Evolutionary conservation across 2,329 filamentous ascomycete species (phyloP).

Genomic region (Myriangium duriaei): DNA sequence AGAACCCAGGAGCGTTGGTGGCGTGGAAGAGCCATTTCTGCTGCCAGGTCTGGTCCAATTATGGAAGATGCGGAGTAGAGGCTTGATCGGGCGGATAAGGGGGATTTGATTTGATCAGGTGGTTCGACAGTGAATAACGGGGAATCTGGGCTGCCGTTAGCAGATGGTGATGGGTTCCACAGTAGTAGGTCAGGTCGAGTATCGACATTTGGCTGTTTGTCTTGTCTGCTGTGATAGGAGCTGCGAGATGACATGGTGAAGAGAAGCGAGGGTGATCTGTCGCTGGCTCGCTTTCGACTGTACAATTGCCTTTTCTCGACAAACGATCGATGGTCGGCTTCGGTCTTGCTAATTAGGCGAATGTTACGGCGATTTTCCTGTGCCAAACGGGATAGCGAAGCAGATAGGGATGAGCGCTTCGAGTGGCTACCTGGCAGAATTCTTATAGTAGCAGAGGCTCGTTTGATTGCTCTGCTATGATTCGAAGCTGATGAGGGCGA

Average conservation of each 20-base stretch:
- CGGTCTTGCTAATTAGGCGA: conserved; percentile 24
- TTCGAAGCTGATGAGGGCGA: conserved; percentile 18
- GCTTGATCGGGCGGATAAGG: too few species aligned
- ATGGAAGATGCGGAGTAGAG: neutral
- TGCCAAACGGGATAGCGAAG: conserved; percentile 17
- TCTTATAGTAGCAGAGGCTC: conserved; percentile 27
- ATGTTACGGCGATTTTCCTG: conserved; percentile 28
- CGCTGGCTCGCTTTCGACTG: conserved; percentile 29
- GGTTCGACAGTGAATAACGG: too few species aligned
- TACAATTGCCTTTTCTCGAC: conserved; percentile 31
- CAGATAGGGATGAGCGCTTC: conserved; percentile 15
- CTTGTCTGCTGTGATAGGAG: conserved; percentile 4
- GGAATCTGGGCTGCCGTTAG: conserved; percentile 1
- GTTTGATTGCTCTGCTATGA: conserved; percentile 27
- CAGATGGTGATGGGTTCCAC: conserved; percentile 18
- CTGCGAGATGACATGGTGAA: conserved; percentile 23
- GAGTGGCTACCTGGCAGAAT: conserved; percentile 26
- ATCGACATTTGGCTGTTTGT: conserved; percentile 21
- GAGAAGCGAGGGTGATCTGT: conserved; percentile 25
- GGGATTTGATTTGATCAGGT: too few species aligned
- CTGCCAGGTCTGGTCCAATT: conserved; percentile 1
- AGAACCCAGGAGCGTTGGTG: conserved; percentile 21
- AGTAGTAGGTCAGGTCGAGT: conserved; percentile 18
- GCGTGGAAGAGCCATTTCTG: conserved; percentile 18
- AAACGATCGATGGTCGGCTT: conserved; percentile 25